Evolutionary conservation across 2,329 filamentous ascomycete genomes (phyloP).

Genomic region (Trichoderma gracile): DNA sequence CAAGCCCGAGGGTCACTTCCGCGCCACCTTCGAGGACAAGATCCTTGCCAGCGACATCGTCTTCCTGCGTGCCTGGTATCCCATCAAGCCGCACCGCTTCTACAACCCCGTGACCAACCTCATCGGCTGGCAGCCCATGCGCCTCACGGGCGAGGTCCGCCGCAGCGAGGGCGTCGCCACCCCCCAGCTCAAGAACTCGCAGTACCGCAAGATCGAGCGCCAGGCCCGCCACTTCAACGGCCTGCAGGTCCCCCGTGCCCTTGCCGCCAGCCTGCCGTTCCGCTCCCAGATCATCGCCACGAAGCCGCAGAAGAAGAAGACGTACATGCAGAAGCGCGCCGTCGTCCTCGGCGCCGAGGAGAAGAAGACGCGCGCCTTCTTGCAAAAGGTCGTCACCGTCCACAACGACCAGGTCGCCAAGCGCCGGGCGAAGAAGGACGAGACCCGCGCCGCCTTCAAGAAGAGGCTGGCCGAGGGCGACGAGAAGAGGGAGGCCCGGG

Average conservation of each 20-base stretch:
- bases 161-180: slow-evolving; percentile 72
- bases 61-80: slow-evolving; percentile 95
- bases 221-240: slow-evolving; percentile 75
- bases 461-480: slow-evolving; percentile 79
- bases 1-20: slow-evolving; percentile 93
- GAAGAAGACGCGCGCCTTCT: slow-evolving; percentile 80
- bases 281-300: slow-evolving; percentile 85
- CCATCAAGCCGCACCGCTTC: slow-evolving; percentile 91
- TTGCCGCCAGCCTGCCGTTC: slow-evolving; percentile 85
- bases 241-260: slow-evolving; percentile 72
- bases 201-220: slow-evolving; percentile 72
- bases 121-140: slow-evolving; percentile 90
- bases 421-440: slow-evolving; percentile 81
- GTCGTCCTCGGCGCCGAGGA: slow-evolving; percentile 86
- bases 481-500: slow-evolving; percentile 82
- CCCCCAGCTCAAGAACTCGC: slow-evolving; percentile 78
- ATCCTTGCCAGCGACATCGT: slow-evolving; percentile 95
- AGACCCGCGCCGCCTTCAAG: slow-evolving; percentile 75
- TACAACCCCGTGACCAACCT: slow-evolving; percentile 96
- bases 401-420: slow-evolving; percentile 89
- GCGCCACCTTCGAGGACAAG: slow-evolving; percentile 98
- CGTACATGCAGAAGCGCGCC: slow-evolving; percentile 93
- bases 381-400: slow-evolving; percentile 90
- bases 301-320: slow-evolving; percentile 75
- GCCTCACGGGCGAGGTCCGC: slow-evolving; percentile 88